Base-by-base conservation (phyloP, 2,329 filamentous ascomycete genomes). In the Lecanicillium sp. region DNA sequence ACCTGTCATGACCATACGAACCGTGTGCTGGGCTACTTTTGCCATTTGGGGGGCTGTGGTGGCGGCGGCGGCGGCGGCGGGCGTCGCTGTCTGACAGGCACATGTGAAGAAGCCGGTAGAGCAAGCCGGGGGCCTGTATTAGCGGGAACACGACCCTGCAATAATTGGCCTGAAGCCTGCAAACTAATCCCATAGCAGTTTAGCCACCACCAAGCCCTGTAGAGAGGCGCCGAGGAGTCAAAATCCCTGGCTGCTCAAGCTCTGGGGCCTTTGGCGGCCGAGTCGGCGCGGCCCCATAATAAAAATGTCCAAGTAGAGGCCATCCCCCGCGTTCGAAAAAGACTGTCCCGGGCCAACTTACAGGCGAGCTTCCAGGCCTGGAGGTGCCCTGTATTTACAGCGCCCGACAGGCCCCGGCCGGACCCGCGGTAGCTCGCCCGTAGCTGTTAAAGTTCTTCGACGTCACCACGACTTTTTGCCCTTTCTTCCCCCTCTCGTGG, bases 221-320 rank as follows among this genome's bases (percentile, higher is more conserved):
- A n/a, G n/a, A n/a, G n/a, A n/a, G n/a, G n/a, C n/a, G n/a, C n/a
- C n/a, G n/a, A n/a, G n/a, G n/a, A n/a, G n/a, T n/a, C n/a, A n/a
- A n/a, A n/a, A n/a, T n/a, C n/a, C n/a, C n/a, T n/a, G n/a, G n/a
- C n/a, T n/a, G n/a, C n/a, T n/a, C n/a, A n/a, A n/a, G n/a, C n/a
- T n/a, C n/a, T n/a, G n/a, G n/a, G n/a, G n/a, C n/a, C 29, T 26
- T 27, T 27, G 44, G 26, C 17, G 27, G 17, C 37, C 44, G 44
- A 49, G 32, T 30, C 33, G 40, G 40, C 47, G n/a, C 40, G 30
- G 54, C 53, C 55, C 58, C 62, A 55, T 56, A 55, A 52, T 41
- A 52, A 56, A 62, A 59, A 60, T 62, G 56, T 56, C 52, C 62
- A 64, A 62, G 60, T 62, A 64, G 32, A 45, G 54, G 44, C 60